A percentile compares a stretch with the other conserved stretches of the same genome.
phyloP scores from a whole-genome alignment of 495 filamentous ascomycete species.

The Wilcoxina mikolae region DNA sequence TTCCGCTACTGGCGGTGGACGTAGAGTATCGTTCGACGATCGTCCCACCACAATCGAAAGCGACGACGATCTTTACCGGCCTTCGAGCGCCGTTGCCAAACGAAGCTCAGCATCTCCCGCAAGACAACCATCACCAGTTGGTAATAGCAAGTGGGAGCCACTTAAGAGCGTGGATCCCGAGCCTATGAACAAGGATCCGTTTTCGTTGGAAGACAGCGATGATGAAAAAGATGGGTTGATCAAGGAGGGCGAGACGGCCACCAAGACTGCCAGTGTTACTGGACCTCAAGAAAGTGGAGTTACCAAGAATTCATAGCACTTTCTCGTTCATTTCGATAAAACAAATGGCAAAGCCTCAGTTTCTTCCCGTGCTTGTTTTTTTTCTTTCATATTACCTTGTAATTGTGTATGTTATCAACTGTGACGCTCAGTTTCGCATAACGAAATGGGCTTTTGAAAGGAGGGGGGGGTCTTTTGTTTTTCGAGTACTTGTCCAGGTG shows the following conservation, averaged over 20 bases:
- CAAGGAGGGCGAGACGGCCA: constrained; percentile 37
- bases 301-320: constrained; percentile 58
- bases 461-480: no score
- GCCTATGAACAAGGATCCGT: constrained; percentile 88
- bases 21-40: constrained; percentile 69
- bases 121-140: constrained; percentile 25
- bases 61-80: constrained; percentile 58
- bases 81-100: constrained; percentile 20
- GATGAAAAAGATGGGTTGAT: constrained; percentile 73
- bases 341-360: no score
- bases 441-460: no score
- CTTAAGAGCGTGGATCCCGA: constrained; percentile 73
- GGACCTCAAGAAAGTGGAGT: constrained; percentile 14
- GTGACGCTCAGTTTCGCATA: no score
- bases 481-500: no score
- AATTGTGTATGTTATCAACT: no score
- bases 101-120: constrained; percentile 15
- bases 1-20: constrained; percentile 43
- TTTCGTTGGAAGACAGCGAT: constrained; percentile 89
- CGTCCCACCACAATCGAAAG: constrained; percentile 40
- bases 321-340: no score
- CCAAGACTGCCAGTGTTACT: constrained; percentile 11
- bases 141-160: constrained; percentile 84
- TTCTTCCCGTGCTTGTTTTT: no score
- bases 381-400: no score